Evolutionary conservation across 164 flowering plant genomes (phyloP), one percentile per base, ranked within the genome.

Genomic region (Saururus chinensis): DNA sequence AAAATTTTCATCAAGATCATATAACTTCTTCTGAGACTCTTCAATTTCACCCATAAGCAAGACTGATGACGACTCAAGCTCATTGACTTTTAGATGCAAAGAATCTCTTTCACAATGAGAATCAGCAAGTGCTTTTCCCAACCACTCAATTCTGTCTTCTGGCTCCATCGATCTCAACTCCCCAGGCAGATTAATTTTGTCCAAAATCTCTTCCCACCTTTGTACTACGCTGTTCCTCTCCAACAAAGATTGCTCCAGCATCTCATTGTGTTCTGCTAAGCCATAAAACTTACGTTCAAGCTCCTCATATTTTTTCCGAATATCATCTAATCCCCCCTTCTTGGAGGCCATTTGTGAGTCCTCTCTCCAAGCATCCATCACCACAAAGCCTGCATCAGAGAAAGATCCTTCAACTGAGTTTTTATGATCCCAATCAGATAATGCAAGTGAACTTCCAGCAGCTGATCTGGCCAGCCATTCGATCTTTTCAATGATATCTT

Each of bases 241-340:
- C 93, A 91, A 75, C 66, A 95, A 84, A 25, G 99, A 95, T 64
- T 95, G 99, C 66, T 91, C 96, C 63, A 95, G 81, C 95, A 95
- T 91, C 74, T 91, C 99, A 77, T 87, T 95, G 73, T 95, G 97
- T 70, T 95, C 97, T 59, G 99, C 97, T 75, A 95, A 67, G 57
- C 80, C 90, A 76, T 82, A 89, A 66, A 83, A 87, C 75, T 80
- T 95, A 66, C 70, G 75, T 60, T 91, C 88, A 24, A 95, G 80
- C 66, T 95, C 97, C 66, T 95, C 99, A 71, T 73, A 82, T 68
- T 85, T 80, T 71, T 75, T 87, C 73, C 80, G 81, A 63, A 82
- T 57, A 60, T 87, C 95, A 65, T 89, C 95, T 53, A 65, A 20
- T 19, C 59, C 76, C 13, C 77, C 35, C 17, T 55, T 52, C 77